Evolutionary conservation across 2,329 filamentous ascomycete genomes (phyloP), one percentile per base, ranked within the genome.

Genomic region (Trichoderma guizhouense): DNA sequence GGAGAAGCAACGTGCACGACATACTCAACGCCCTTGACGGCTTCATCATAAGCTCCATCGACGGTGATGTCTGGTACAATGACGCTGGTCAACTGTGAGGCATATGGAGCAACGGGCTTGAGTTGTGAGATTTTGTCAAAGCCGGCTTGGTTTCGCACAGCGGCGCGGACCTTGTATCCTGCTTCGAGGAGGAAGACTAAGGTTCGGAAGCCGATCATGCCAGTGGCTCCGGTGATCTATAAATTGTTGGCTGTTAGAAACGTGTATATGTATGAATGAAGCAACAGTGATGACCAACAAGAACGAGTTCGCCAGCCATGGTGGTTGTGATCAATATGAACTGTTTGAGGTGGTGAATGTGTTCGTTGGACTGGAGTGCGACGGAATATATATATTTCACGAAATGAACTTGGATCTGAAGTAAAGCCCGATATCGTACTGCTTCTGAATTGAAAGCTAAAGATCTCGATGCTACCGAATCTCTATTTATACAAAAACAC

Each of bases 31-130:
- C 57, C 67, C 39, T 80, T 75, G 71, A 83, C 78, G 12, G 82
- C 82, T 32, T 82, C 78, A 32, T 84, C 80, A 58, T 82, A 85
- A 2, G 83, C 83, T 18, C 78, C 78, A 0, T 77, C 74, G 5
- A 74, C 75, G 0, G 78, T 75, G 26, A 84, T 79, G 67, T 84
- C 81, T 3, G 82, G 80, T 3, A 85, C 79, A 36, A 82, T 66
- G 32, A 76, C 72, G 69, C 75, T 76, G 5, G 73, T 75, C 3
- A 79, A 75, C n/a, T 75, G 73, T 2, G 68, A 71, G 21, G 70
- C 61, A 12, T 72, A 72, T 0, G 55, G 43, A 5, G 43, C 43
- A 18, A 62, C 43, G 5, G 73, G 72, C 7, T 65, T 39, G n/a
- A 76, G 39, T n/a, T 65, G 66, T n/a, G 70, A 55, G 26, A 79